Evolutionary conservation across 2,329 filamentous ascomycete species (phyloP), one percentile per base, ranked within the genome.

Genomic region (Alternaria gansuensis): DNA sequence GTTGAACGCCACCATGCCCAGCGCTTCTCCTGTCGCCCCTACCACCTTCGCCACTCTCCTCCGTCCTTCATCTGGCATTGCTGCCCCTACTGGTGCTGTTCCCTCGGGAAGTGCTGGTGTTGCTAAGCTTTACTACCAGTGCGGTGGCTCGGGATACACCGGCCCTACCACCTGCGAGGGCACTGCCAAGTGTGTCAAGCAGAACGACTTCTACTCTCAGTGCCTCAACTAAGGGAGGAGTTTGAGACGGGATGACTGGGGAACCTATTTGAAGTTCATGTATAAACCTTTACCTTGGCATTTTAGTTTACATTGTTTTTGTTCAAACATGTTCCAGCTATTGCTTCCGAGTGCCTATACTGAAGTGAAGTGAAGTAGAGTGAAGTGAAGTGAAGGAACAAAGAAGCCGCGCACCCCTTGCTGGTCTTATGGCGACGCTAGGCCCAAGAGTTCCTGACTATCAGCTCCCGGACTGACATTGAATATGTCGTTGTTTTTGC

Each of bases 191-290:
- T 82, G 80, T 65, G 68, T 72, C 24, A 63, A 65, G 5, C 63
- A 57, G 36, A 81, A 81, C 68, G 66, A 71, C 2, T 82, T 76
- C 61, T 82, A 82, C 68, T 75, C 60, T 21, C 80, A 82, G 72
- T 82, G 80, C 61, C 14, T 55, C 29, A 49, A 50, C 44, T 59
- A 59, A 31, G 13, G 21, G 33, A 39, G 33, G 14, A 4, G 14
- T 5, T 13, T 10, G 45, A 37, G 23, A 52, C 2, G 29, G 13
- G 23, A 9, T 33, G 43, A 34, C 17, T 17, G n/a, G 37, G 24
- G 17, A 40, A 48, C 29, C 29, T 55, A 29, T 24, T 48, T 45
- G 40, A 56, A 44, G 50, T 60, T 60, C 57, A 29, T 60, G 57
- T 63, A 62, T 36, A 58, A 56, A 59, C 43, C 26, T 53, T 53